A percentile compares a stretch with the other conserved stretches of the same genome.
These are phyloP conservation scores for Fusarium acutatum DNA, from an alignment of 2,329 filamentous ascomycete genomes.

Conservation along the genomic window DNA sequence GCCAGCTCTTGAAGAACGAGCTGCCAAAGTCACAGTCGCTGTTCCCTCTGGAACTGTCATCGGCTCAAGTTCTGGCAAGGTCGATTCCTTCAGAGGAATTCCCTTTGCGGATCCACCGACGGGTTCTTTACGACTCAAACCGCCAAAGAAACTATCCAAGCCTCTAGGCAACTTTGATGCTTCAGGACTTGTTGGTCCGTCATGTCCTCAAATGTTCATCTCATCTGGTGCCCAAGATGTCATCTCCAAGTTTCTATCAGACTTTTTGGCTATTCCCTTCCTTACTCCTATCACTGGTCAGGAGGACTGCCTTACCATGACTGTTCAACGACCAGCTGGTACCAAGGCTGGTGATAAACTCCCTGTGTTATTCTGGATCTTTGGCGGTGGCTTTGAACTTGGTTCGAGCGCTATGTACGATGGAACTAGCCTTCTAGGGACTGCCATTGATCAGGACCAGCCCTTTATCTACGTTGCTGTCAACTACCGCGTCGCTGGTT, in stretches of 20 bases:
- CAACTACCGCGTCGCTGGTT: constrained; percentile 80
- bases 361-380: constrained; percentile 77
- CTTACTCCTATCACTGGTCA: constrained; percentile 63
- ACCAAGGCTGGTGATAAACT: constrained; percentile 64
- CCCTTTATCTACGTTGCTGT: constrained; percentile 79
- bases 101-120: constrained; percentile 77
- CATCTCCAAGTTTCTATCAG: constrained; percentile 56
- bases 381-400: constrained; percentile 70
- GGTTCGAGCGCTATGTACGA: constrained; percentile 63
- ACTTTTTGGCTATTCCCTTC: constrained; percentile 63
- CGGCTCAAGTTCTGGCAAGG: constrained; percentile 53
- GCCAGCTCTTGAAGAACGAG: constrained; percentile 52
- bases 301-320: constrained; percentile 72
- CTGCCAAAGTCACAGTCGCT: constrained; percentile 59
- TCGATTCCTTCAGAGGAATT: constrained; percentile 78
- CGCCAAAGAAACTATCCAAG: constrained; percentile 66
- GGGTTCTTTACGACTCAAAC: constrained; percentile 72
- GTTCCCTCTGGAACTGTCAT: constrained; percentile 66
- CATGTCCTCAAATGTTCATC: constrained; percentile 78
- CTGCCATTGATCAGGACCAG: constrained; percentile 52
- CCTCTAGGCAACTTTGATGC: constrained; percentile 69
- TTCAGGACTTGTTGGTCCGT: constrained; percentile 59
- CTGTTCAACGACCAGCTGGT: constrained; percentile 66
- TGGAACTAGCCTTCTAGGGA: constrained; percentile 55
- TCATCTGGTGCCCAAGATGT: constrained; percentile 55